Evolutionary conservation across 2,329 filamentous ascomycete genomes (phyloP), one percentile per base, ranked within the genome.

Genomic region (Penicillium concentricum): DNA sequence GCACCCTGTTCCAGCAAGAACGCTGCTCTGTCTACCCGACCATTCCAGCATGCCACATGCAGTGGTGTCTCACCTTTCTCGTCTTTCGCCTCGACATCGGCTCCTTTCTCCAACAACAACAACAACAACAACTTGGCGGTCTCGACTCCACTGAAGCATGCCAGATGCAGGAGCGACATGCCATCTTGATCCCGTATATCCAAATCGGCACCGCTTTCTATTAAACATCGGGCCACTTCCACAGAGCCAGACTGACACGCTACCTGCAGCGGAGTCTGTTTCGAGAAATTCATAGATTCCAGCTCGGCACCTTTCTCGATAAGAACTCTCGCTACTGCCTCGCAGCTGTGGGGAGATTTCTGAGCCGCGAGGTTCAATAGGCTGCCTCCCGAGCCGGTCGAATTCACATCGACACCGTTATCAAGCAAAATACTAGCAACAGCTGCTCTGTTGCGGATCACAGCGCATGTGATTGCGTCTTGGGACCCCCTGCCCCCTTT

Each of bases 1-100:
- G 59, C 58, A 16, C 58, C 60, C 2, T 34, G 20, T 4, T 56
- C 46, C 22, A 65, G 24, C 43, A 65, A 51, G 20, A 58, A 18
- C 26, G 51, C 32, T 4, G 48, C 50, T 10, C 51, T 30, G 16
- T 49, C 39, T 4, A 18, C 6, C 16, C 48, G 51, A 10, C 59
- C 57, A 7, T 46, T 34, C 13, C 37, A 35, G 26, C 52, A 52
- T n/a, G 58, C 58, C 9, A 24, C 20, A 45, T 59, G 49, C 8
- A 61, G 51, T 35, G 57, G 56, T 12, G 55, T 59, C 18, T 26
- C 13, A 5, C 56, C 34, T 15, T 44, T 2, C 7, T 32, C 5
- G 15, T 57, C 57, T 39, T 9, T 38, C 1, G n/a, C 32, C 26
- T 62, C 24, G 2, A 52, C 26, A 39, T 59, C 35, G 4, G 45